These are phyloP conservation scores for Aspergillus ochraceus DNA, from an alignment of 2,329 filamentous ascomycete species.

Conservation along the genomic window DNA sequence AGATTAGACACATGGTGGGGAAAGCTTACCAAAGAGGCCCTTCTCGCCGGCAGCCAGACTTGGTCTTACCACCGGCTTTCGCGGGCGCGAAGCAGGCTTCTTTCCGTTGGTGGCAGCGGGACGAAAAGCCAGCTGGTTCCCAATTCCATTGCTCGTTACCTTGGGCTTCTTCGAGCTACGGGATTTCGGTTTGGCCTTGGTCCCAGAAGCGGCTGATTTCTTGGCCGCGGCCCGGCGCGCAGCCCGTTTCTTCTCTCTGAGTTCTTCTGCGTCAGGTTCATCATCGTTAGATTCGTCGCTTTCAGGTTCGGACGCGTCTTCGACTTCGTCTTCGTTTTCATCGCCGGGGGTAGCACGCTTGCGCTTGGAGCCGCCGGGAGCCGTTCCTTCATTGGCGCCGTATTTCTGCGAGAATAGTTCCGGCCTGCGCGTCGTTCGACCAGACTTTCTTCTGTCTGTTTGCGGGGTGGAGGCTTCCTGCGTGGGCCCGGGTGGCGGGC, in stretches of 20 bases:
- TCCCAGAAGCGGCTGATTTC: conserved; percentile 33
- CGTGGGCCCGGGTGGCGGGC: conserved; percentile 18
- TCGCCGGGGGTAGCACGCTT: conserved; percentile 47
- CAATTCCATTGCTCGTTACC: conserved; percentile 50
- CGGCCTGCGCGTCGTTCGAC: conserved; percentile 44
- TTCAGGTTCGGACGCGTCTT: conserved; percentile 39
- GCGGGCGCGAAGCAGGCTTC: conserved; percentile 46
- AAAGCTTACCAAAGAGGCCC: conserved; percentile 57
- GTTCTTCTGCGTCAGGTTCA: conserved; percentile 51
- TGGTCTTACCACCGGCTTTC: conserved; percentile 53
- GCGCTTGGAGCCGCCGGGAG: conserved; percentile 46
- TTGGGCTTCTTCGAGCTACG: conserved; percentile 56
- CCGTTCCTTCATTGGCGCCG: conserved; percentile 25
- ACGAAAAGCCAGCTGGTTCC: conserved; percentile 55
- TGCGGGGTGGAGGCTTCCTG: conserved; percentile 23
- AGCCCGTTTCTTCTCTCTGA: conserved; percentile 44
- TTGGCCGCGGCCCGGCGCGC: conserved; percentile 34
- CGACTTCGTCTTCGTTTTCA: conserved; percentile 33
- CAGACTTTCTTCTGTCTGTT: conserved; percentile 45
- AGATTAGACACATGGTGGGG: neutral
- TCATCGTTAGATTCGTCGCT: conserved; percentile 39
- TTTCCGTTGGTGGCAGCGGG: conserved; percentile 47
- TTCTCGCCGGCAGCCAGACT: conserved; percentile 54
- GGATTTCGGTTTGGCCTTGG: conserved; percentile 40
- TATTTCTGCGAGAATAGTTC: conserved; percentile 43